These are phyloP conservation scores for Blakeslea trispora DNA, from an alignment of 371 early-diverging fungal genomes.

Conservation along the genomic window DNA sequence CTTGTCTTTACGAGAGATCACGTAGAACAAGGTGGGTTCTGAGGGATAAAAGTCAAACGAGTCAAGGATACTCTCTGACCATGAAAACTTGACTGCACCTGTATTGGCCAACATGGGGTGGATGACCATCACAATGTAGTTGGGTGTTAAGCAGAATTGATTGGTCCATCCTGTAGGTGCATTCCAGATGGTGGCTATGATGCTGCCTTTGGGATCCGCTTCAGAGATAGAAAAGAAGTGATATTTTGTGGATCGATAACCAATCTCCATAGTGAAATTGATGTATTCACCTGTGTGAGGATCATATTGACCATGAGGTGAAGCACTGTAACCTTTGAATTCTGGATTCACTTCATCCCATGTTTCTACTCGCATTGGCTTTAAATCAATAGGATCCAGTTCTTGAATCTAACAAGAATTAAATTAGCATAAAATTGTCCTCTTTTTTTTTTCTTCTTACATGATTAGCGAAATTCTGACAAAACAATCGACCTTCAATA, in stretches of 20 bases:
- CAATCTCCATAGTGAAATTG: constrained; percentile 70
- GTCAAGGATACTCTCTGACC: constrained; percentile 70
- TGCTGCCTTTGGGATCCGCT: constrained; percentile 59
- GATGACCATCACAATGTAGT: constrained; percentile 69
- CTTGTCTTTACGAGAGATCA: constrained; percentile 67
- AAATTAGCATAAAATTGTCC: no score
- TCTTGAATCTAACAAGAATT: constrained; percentile 54
- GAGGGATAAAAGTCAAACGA: constrained; percentile 58
- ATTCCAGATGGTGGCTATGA: constrained; percentile 60
- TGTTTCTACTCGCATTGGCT: constrained; percentile 62
- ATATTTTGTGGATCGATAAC: constrained; percentile 63
- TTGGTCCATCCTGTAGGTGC: constrained; percentile 70
- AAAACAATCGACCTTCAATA: constrained; percentile 54
- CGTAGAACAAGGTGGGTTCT: constrained; percentile 65
- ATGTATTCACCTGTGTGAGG: constrained; percentile 69
- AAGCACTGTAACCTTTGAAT: constrained; percentile 68
- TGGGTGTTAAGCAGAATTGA: constrained; percentile 69
- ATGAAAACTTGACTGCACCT: constrained; percentile 64
- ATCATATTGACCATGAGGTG: constrained; percentile 72
- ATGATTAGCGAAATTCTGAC: constrained; percentile 60
- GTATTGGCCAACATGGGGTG: constrained; percentile 56
- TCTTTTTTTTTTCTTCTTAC: no score
- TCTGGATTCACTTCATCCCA: constrained; percentile 69
- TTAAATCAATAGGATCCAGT: constrained; percentile 73
- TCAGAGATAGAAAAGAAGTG: constrained; percentile 65